phyloP scores from a whole-genome alignment of 2,329 filamentous ascomycete species.

The Conoideocrella luteorostrata region DNA sequence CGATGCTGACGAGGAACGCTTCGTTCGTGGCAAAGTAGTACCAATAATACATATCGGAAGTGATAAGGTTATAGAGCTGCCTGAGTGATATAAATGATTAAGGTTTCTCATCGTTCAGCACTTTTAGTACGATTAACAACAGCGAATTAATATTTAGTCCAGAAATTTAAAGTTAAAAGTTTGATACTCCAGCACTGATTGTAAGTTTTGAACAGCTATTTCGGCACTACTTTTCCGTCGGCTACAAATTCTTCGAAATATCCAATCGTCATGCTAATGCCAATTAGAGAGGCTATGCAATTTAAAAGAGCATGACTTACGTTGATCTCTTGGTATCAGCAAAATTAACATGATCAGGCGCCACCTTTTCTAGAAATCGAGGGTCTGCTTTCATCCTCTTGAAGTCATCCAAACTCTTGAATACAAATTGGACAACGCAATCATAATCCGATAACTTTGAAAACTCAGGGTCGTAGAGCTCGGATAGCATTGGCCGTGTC shows the following conservation, averaged over 20 bases:
- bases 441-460: slow-evolving; percentile 9
- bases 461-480: slow-evolving; percentile 10
- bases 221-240: slow-evolving; percentile 5
- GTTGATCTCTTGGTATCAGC: slow-evolving; percentile 10
- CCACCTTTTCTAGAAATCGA: slow-evolving; percentile 8
- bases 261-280: slow-evolving; percentile 8
- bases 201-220: too few relatives aligned
- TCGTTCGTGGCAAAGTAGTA: too few relatives aligned
- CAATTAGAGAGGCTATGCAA: background rate
- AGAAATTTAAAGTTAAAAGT: too few relatives aligned
- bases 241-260: slow-evolving; percentile 10
- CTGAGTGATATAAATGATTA: too few relatives aligned
- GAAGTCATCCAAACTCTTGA: slow-evolving; percentile 7
- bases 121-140: too few relatives aligned
- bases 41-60: too few relatives aligned
- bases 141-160: too few relatives aligned
- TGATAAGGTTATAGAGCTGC: too few relatives aligned
- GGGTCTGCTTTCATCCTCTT: slow-evolving; percentile 9
- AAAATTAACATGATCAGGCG: slow-evolving; percentile 10
- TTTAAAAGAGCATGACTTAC: slow-evolving; percentile 2
- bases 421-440: slow-evolving; percentile 9
- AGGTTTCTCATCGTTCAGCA: too few relatives aligned
- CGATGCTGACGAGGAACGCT: too few relatives aligned
- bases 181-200: too few relatives aligned
- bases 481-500: slow-evolving; percentile 5